Evolutionary conservation across 495 filamentous ascomycete species (phyloP).

Genomic region (Amorphotheca resinae): DNA sequence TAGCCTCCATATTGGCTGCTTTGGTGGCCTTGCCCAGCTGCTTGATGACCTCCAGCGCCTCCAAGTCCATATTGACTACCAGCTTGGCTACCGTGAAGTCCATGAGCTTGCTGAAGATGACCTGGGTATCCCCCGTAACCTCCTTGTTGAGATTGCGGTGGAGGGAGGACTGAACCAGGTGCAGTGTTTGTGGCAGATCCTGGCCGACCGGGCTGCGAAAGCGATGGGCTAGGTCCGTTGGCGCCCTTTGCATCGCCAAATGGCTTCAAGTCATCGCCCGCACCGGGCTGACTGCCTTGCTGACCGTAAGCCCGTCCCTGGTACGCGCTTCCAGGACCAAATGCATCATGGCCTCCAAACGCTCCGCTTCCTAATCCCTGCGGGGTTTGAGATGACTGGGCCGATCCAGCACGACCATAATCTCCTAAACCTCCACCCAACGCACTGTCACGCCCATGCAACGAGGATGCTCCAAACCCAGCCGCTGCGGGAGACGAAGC

Average conservation of each 20-base stretch:
- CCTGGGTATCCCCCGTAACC: slow-evolving; percentile 62
- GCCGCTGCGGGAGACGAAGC: slow-evolving; percentile 61
- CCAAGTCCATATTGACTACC: slow-evolving; percentile 45
- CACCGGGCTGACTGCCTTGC: slow-evolving; percentile 40
- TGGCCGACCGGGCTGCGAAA: slow-evolving; percentile 67
- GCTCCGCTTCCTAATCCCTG: slow-evolving; percentile 46
- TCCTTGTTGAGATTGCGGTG: slow-evolving; percentile 56
- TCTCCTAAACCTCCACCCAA: slow-evolving; percentile 45
- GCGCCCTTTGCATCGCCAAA: slow-evolving; percentile 60
- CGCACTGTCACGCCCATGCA: slow-evolving; percentile 54
- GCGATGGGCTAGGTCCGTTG: slow-evolving; percentile 71
- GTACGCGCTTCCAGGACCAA: slow-evolving; percentile 55
- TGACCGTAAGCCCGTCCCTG: slow-evolving; percentile 52
- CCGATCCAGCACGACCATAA: slow-evolving; percentile 64
- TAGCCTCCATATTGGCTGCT: slow-evolving; percentile 36
- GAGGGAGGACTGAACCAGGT: slow-evolving; percentile 54
- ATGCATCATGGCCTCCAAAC: slow-evolving; percentile 64
- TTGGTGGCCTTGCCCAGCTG: slow-evolving; percentile 50
- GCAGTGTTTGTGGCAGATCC: slow-evolving; percentile 72
- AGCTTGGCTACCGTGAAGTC: slow-evolving; percentile 45
- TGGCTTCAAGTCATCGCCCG: slow-evolving; percentile 64
- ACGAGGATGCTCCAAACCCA: slow-evolving; percentile 51
- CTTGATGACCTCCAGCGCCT: slow-evolving; percentile 53
- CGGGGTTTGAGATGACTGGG: slow-evolving; percentile 57
- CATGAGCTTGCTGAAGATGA: slow-evolving; percentile 49